Base-by-base conservation (phyloP, 2,329 filamentous ascomycete species). In the Coniochaeta sp. region DNA sequence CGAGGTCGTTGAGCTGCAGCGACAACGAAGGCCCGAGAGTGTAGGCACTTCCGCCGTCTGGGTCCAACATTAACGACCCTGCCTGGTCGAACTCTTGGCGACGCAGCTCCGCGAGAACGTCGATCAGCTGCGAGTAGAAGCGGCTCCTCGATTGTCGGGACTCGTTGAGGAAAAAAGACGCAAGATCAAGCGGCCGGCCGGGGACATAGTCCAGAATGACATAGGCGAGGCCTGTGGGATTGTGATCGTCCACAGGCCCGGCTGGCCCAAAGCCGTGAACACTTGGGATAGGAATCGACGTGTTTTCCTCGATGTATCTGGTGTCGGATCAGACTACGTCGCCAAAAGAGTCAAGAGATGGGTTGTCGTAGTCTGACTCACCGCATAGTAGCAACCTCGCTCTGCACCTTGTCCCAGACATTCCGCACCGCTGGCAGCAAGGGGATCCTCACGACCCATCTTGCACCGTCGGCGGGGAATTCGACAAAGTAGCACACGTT, bases 121-220 rank as follows among this genome's bases (percentile, higher is more conserved):
- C 67, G 17, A 70, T 64, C 8, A 70, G 59, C 54, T 69, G 61
- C 47, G 52, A 65, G 61, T 64, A 70, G 56, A 71, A 65, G 17
- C 28, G 28, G 4, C 61, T 50, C 40, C 62, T 57, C 47, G 50
- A 44, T 26, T 63, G 55, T 10, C 36, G 17, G 3, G 58, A 56
- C n/a, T 58, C 30, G 4, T 62, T 14, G 1, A 67, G 32, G 17
- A 58, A 52, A 19, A 58, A 52, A 19, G 59, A 71, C 58, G 4
- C 66, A 58, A 55, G 65, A 32, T 32, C 30, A 32, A 32, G 30
- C 30, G 30, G 9, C 30, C 30, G 42, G 30, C 65, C 67, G 24
- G 32, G 55, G 28, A 69, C 62, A 26, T 65, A 59, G 40, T 67
- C 64, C 44, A 60, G 30, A 22, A 69, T 67, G 19, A 69, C 47